Evolutionary conservation across 1,284 basidiomycete species (phyloP).

Genomic region (Ustilago curta): DNA sequence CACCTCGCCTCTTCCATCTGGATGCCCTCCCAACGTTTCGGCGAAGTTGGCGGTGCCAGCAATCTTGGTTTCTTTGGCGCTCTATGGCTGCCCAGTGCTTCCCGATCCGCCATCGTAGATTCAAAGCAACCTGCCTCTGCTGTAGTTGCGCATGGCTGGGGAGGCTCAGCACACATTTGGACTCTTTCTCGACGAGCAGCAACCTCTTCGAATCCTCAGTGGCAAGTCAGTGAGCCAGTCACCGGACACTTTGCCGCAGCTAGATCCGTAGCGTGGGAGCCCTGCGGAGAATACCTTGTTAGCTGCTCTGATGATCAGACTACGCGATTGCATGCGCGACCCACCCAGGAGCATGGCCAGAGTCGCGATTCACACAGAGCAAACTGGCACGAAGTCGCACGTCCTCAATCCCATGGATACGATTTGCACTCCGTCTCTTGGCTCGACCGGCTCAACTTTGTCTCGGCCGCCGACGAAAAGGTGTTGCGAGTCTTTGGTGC

Average conservation of each 20-base stretch:
- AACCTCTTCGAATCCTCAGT: conserved; percentile 13
- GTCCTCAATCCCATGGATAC: conserved; percentile 68
- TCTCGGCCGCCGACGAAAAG: conserved; percentile 68
- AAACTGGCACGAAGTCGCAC: conserved; percentile 67
- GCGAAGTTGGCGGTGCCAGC: conserved; percentile 65
- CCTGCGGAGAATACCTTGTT: conserved; percentile 61
- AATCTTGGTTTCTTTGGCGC: conserved; percentile 65
- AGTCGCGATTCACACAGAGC: conserved; percentile 8
- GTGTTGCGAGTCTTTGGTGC: conserved; percentile 66
- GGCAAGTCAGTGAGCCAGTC: conserved; percentile 38
- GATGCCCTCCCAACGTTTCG: conserved; percentile 65
- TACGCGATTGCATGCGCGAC: conserved; percentile 60
- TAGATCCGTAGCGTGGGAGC: conserved; percentile 61
- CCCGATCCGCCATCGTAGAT: neutral
- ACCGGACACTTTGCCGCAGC: conserved; percentile 62
- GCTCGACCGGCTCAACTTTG: conserved; percentile 64
- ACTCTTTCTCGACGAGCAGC: conserved; percentile 4
- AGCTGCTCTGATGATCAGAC: conserved; percentile 63
- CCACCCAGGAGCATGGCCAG: conserved; percentile 20
- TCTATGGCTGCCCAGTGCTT: conserved; percentile 51
- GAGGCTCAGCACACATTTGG: conserved; percentile 65
- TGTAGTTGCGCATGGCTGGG: conserved; percentile 63
- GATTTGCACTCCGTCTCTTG: conserved; percentile 59
- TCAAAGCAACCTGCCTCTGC: conserved; percentile 18
- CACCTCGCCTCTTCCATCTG: conserved; percentile 59